Conservation (phyloP, 306 rosid species). For the Casuarina equisetifolia region DNA sequence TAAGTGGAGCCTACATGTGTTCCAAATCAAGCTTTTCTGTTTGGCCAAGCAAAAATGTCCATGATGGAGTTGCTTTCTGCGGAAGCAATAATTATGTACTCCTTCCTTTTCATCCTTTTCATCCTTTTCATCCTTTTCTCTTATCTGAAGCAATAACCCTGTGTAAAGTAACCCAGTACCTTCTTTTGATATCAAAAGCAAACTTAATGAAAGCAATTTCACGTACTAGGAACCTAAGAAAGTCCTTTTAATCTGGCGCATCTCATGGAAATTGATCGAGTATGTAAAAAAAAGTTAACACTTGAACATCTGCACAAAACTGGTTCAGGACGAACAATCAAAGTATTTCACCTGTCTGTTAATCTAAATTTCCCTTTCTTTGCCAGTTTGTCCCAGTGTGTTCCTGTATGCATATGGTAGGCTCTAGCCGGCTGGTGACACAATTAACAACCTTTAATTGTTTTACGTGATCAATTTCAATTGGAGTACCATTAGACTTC, state of each 20-base stretch:
- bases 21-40: conserved; percentile 20
- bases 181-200: too few species aligned
- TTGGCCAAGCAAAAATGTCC: conserved; percentile 26
- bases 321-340: neutral
- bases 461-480: neutral
- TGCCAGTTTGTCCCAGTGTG: neutral
- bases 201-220: too few species aligned
- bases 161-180: too few species aligned
- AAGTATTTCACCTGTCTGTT: neutral
- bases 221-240: neutral
- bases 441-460: neutral
- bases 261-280: neutral
- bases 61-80: conserved; percentile 32
- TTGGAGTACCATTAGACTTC: neutral
- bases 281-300: neutral
- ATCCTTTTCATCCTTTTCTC: neutral
- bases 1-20: conserved; percentile 24
- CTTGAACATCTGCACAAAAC: neutral
- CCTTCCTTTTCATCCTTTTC: neutral
- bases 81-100: conserved; percentile 26
- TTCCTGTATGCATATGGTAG: neutral
- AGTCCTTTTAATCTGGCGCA: neutral
- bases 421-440: neutral
- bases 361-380: neutral
- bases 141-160: too few species aligned